phyloP scores from a whole-genome alignment of 768 basidiomycete species.

The Naganishia friedmannii region DNA sequence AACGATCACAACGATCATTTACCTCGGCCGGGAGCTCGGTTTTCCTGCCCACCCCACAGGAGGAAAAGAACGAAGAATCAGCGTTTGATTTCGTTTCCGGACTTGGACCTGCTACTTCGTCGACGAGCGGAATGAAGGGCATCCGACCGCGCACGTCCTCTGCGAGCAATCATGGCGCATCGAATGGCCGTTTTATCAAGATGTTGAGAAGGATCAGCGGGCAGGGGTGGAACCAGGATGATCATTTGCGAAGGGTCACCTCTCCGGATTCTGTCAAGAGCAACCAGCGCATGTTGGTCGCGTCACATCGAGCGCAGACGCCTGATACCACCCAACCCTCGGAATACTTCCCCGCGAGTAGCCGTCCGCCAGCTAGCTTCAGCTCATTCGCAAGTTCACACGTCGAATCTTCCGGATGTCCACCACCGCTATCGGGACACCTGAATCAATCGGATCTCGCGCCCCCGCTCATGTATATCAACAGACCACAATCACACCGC shows the following conservation, averaged over 20 bases:
- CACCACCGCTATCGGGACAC: not conserved
- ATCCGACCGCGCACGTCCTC: constrained; percentile 1
- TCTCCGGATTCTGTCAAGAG: constrained; percentile 4
- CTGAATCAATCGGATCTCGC: not conserved
- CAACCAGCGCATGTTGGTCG: not conserved
- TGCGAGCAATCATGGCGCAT: constrained; percentile 8
- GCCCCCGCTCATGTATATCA: not conserved
- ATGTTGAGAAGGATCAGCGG: constrained; percentile 12
- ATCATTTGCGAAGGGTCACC: not conserved
- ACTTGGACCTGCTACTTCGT: not conserved
- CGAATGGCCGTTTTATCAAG: constrained; percentile 14
- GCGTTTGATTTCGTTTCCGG: constrained; percentile 11
- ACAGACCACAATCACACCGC: not conserved
- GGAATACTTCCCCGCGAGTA: not conserved
- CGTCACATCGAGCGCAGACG: not conserved
- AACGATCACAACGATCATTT: constrained; percentile 4
- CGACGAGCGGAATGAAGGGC: not conserved
- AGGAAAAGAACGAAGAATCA: constrained; percentile 13
- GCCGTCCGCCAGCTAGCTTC: constrained; percentile 6
- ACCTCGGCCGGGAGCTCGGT: constrained; percentile 7
- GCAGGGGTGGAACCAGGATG: not conserved
- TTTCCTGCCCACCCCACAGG: constrained; percentile 9
- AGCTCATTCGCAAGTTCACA: constrained; percentile 4
- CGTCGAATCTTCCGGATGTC: not conserved
- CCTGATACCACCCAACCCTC: not conserved